Evolutionary conservation across 2,329 filamentous ascomycete species (phyloP), one percentile per base, ranked within the genome.

Genomic region (Hypoxylon sp.): DNA sequence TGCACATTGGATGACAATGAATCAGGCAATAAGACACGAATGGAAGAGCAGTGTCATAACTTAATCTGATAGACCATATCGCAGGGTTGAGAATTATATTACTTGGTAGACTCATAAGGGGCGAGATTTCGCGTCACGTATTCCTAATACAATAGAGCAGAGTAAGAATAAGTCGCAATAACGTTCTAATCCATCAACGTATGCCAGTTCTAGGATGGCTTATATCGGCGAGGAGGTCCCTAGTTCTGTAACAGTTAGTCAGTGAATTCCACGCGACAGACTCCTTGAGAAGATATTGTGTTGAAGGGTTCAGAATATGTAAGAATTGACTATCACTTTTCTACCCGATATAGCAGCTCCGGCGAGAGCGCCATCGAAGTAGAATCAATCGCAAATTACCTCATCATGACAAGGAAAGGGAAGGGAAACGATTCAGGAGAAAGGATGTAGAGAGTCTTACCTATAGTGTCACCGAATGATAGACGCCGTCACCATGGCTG

Each of bases 331-430:
- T 96, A 91, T 97, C 93, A 97, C 84, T 80, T 87, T 78, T 82
- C 86, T 83, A 82, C 78, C 82, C 85, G 90, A 89, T 93, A 90
- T 90, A 86, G 90, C 91, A 84, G 86, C 92, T 89, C 93, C 88
- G 93, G 94, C 93, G 91, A 91, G 93, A 89, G 91, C 83, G 85
- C 93, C 93, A 94, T 88, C 89, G 83, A 83, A 80, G 80, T 80
- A 82, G 85, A 87, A 91, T 97, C 93, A 96, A 95, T 95, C 93
- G 94, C 93, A 97, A 97, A 97, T 97, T 97, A 93, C 92, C 84
- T 91, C 93, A 97, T 97, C 94, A 92, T 91, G 40, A 71, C 65
- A 61, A 66, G 44, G 4, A 11, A 44, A 45, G 18, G n/a, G 20
- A 28, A n/a, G 28, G 16, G 26, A 20, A 24, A 45, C 16, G 5